Conservation (phyloP, 768 basidiomycete genomes). For the Psilocybe azurescens region DNA sequence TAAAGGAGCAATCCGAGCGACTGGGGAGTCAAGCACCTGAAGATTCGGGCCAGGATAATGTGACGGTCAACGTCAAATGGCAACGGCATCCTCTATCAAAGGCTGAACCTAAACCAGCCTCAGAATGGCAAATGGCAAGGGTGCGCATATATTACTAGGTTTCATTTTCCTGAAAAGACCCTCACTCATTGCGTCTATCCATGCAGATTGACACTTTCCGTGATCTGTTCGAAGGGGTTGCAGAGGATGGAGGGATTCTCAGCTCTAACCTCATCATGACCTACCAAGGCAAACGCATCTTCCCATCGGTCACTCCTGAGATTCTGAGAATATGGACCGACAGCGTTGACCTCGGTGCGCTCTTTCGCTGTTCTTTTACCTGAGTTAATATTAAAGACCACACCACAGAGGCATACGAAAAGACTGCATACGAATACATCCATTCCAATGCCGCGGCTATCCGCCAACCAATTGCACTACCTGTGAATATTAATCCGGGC, state of each 20-base stretch:
- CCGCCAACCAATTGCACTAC: slow-evolving; percentile 9
- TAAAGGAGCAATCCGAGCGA: slow-evolving; percentile 32
- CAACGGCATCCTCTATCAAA: slow-evolving; percentile 63
- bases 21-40: slow-evolving; percentile 33
- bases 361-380: not conserved
- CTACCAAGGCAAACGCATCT: slow-evolving; percentile 66
- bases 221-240: slow-evolving; percentile 65
- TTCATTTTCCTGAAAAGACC: not conserved
- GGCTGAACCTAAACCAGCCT: slow-evolving; percentile 41
- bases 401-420: slow-evolving; percentile 67
- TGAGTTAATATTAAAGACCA: not conserved
- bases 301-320: slow-evolving; percentile 70
- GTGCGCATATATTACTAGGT: slow-evolving; percentile 38
- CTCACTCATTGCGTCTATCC: not conserved
- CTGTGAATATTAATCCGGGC: slow-evolving; percentile 17
- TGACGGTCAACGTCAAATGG: slow-evolving; percentile 67
- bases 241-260: slow-evolving; percentile 62
- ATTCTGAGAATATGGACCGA: slow-evolving; percentile 71
- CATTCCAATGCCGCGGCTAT: slow-evolving; percentile 37
- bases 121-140: slow-evolving; percentile 62
- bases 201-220: slow-evolving; percentile 68
- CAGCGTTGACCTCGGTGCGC: slow-evolving; percentile 62
- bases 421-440: slow-evolving; percentile 65
- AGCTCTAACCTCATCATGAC: slow-evolving; percentile 61
- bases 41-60: slow-evolving; percentile 37